A percentile compares a stretch with the other conserved stretches of the same genome.
Evolutionary conservation across 2,329 filamentous ascomycete genomes (phyloP).

Genomic region (Exophiala aquamarina): DNA sequence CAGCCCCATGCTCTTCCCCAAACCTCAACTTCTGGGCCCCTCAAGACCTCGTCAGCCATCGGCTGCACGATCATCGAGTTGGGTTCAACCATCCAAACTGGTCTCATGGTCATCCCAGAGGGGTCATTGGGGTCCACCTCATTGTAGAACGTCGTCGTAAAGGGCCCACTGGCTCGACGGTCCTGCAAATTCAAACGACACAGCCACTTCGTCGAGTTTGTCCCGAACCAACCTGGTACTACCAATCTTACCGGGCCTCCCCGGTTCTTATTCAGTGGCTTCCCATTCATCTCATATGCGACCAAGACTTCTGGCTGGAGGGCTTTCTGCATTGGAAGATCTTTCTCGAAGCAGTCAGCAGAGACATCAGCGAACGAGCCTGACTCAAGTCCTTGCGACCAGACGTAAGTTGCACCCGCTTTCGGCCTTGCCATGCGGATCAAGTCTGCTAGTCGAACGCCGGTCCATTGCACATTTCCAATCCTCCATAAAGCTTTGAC

Average conservation of each 20-base stretch:
- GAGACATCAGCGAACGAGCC: conserved; percentile 20
- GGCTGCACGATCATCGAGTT: conserved; percentile 25
- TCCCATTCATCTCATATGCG: conserved; percentile 25
- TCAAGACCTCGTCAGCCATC: conserved; percentile 9
- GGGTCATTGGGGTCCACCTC: conserved; percentile 23
- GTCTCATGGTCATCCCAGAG: conserved; percentile 11
- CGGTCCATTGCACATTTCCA: conserved; percentile 38
- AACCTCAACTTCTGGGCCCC: conserved; percentile 13
- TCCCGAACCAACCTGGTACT: conserved; percentile 26
- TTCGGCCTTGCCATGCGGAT: conserved; percentile 27
- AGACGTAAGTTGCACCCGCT: conserved; percentile 15
- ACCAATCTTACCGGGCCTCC: conserved; percentile 25
- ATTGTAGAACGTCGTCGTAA: conserved; percentile 26
- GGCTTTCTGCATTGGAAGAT: conserved; percentile 22
- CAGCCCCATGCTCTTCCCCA: conserved; percentile 23
- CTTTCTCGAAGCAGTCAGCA: conserved; percentile 24
- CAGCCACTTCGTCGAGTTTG: conserved; percentile 26
- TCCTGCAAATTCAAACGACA: conserved; percentile 21
- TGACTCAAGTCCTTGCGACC: conserved; percentile 24
- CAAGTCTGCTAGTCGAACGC: conserved; percentile 31
- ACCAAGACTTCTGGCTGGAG: conserved; percentile 18
- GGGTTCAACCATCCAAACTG: conserved; percentile 25
- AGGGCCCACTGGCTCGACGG: conserved; percentile 17
- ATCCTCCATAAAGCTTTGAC: conserved; percentile 32
- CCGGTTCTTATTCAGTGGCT: conserved; percentile 20